Evolutionary conservation across 2,329 filamentous ascomycete genomes (phyloP).

Genomic region (Acrocalymma vagum): DNA sequence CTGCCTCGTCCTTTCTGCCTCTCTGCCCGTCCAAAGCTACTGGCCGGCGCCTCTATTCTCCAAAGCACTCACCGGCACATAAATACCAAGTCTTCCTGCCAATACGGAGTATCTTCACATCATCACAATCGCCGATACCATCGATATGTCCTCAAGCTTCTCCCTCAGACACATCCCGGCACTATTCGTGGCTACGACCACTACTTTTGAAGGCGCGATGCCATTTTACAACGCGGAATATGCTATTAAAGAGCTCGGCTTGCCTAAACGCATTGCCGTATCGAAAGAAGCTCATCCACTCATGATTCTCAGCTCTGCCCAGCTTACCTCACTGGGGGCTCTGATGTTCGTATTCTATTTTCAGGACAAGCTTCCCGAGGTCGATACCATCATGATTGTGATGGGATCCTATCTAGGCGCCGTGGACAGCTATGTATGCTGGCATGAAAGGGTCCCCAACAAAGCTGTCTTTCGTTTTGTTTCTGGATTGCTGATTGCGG

Average conservation of each 20-base stretch:
- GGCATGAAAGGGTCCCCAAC: constrained; percentile 24
- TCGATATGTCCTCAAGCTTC: too few relatives aligned
- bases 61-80: too few relatives aligned
- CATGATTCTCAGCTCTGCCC: constrained; percentile 33
- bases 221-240: constrained; percentile 42
- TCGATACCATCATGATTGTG: constrained; percentile 22
- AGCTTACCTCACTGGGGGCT: constrained; percentile 14
- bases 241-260: constrained; percentile 45
- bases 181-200: constrained; percentile 37
- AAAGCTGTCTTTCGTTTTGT: constrained; percentile 23
- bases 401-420: constrained; percentile 17
- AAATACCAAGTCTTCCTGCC: too few relatives aligned
- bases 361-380: constrained; percentile 24
- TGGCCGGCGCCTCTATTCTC: too few relatives aligned
- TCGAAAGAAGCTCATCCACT: constrained; percentile 40
- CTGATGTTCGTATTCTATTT: constrained; percentile 24
- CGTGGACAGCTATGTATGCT: constrained; percentile 29
- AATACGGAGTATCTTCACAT: too few relatives aligned
- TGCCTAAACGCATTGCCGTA: constrained; percentile 38
- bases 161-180: constrained; percentile 38
- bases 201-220: constrained; percentile 43
- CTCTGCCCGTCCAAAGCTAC: too few relatives aligned
- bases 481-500: constrained; percentile 26
- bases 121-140: too few relatives aligned
- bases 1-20: too few relatives aligned